Conservation (phyloP, 2,329 filamentous ascomycete genomes). For the Pseudogymnoascus sp. region DNA sequence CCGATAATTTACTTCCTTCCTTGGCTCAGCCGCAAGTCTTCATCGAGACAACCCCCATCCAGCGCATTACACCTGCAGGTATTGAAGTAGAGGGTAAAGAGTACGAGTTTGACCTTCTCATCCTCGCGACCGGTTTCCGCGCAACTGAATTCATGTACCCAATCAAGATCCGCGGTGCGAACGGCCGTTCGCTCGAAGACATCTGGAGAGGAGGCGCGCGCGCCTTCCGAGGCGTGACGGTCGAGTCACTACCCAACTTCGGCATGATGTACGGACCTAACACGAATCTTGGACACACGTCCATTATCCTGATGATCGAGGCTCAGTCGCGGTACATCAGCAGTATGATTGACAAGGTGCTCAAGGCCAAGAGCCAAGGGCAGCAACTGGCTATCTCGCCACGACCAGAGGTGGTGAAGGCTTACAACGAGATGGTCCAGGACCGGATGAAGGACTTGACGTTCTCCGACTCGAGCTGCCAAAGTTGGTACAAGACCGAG, state of each 20-base stretch:
- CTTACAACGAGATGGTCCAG: constrained; percentile 41
- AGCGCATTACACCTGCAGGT: constrained; percentile 36
- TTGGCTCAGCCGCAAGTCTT: constrained; percentile 38
- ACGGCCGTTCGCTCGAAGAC: constrained; percentile 35
- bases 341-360: constrained; percentile 39
- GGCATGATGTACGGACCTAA: constrained; percentile 52
- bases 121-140: constrained; percentile 52
- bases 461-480: constrained; percentile 47
- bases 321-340: constrained; percentile 48
- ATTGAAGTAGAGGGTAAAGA: constrained; percentile 35
- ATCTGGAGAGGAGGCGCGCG: constrained; percentile 47
- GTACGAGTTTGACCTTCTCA: constrained; percentile 45
- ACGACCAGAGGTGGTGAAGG: constrained; percentile 29
- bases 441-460: constrained; percentile 33
- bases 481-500: constrained; percentile 48
- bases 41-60: constrained; percentile 43
- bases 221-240: constrained; percentile 43
- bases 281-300: constrained; percentile 41
- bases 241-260: constrained; percentile 47
- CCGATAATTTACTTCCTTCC: constrained; percentile 48
- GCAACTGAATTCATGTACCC: constrained; percentile 52
- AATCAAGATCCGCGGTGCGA: constrained; percentile 41
- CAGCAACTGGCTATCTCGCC: constrained; percentile 38
- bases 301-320: constrained; percentile 55
- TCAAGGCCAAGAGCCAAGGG: constrained; percentile 35